These are phyloP conservation scores for Tolypocladium amazonense DNA, from an alignment of 2,329 filamentous ascomycete species.

Conservation along the genomic window DNA sequence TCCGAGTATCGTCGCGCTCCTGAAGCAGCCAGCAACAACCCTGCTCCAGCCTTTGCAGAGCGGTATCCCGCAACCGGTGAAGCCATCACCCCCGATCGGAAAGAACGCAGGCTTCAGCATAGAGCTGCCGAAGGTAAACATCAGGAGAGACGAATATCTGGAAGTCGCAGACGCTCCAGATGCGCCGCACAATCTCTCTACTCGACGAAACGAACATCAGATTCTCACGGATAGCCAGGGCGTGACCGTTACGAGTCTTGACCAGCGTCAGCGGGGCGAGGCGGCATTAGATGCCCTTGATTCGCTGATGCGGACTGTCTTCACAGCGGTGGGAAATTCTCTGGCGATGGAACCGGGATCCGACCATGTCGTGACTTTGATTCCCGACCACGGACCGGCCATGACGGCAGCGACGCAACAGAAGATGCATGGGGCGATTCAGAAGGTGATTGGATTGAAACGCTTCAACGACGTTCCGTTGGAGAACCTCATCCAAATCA, in stretches of 20 bases:
- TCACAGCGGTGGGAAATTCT: conserved; percentile 64
- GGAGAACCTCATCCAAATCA: conserved; percentile 63
- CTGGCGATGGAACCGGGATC: conserved; percentile 44
- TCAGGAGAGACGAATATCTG: conserved; percentile 43
- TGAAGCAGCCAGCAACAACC: not conserved
- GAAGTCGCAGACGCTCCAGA: conserved; percentile 36
- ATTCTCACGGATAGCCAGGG: conserved; percentile 42
- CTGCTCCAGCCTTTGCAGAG: conserved; percentile 5
- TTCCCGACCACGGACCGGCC: conserved; percentile 49
- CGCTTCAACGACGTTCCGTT: conserved; percentile 62
- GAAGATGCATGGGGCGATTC: conserved; percentile 62
- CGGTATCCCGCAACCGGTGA: conserved; percentile 2
- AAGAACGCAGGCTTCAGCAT: conserved; percentile 28
- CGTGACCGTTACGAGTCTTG: conserved; percentile 51
- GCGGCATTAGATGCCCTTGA: conserved; percentile 61
- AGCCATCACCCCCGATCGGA: conserved; percentile 2
- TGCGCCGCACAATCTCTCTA: conserved; percentile 35
- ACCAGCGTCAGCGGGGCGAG: conserved; percentile 75
- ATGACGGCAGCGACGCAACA: conserved; percentile 59
- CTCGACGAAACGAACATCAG: conserved; percentile 42
- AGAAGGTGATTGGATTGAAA: conserved; percentile 58
- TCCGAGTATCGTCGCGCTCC: conserved; percentile 1
- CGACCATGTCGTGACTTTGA: conserved; percentile 42
- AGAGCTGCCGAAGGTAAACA: conserved; percentile 31
- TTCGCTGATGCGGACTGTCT: conserved; percentile 59